Evolutionary conservation across 805 yeast species (phyloP), one percentile per base, ranked within the genome.

Genomic region (Danielia oregonensis): DNA sequence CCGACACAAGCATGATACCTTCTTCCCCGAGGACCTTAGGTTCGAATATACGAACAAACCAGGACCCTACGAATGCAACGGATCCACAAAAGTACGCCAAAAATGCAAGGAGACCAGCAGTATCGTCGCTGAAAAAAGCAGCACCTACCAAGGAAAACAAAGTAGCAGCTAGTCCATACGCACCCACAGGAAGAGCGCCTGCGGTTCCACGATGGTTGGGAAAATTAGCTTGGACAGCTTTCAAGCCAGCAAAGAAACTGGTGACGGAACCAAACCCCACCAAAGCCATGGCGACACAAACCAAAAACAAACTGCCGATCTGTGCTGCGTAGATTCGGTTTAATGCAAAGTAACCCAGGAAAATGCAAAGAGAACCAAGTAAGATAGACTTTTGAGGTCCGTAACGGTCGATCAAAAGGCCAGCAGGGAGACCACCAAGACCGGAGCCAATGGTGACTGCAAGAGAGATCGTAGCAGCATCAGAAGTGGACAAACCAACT

Each of bases 181-280:
- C 66, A 10, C 85, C 72, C 4, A 80, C 82, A 2, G 86, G 86
- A 27, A 75, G 62, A 1, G 86, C 79, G 13, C 79, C 80, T 2
- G 87, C 87, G 5, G 78, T 65, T 15, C 87, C 93, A 50, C 82
- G 68, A 49, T 79, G 78, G 18, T 73, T 60, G 0, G 91, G 91
- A 44, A 83, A 84, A 49, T 83, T 84, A 2, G 82, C 49, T 21
- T 76, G 76, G 1, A 76, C 68, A 1, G 75, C 74, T 40, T 76
- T 77, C 44, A 77, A 55, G 9, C 68, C 55, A 57, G 86, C 71
- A 18, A 83, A 73, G 49, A 72, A 82, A 39, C 76, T 71, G 1
- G 79, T 76, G 7, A 77, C 75, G 0, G 87, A 79, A 0, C 88
- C 86, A 44, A 78, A 73, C 0, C 88, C 86, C n/a, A 76, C 67